Evolutionary conservation across 192 early-diverging fungal genomes (phyloP), one percentile per base, ranked within the genome.

Genomic region (Dissophora ornata): DNA sequence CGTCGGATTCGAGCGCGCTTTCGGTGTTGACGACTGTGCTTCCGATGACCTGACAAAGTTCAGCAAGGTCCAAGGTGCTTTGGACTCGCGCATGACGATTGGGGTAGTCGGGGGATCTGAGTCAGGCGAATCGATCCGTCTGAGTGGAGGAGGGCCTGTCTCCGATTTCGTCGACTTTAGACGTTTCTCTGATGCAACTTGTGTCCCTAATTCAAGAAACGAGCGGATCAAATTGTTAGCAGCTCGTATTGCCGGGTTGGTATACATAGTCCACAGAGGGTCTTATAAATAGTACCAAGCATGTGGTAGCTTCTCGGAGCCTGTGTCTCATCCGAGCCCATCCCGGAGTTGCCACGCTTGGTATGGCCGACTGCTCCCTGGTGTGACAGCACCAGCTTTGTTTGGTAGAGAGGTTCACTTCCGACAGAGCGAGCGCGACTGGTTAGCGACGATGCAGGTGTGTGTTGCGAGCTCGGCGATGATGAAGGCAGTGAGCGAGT

Each of bases 291-390:
- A n/a, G n/a, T 38, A 38, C 36, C 69, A 54, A 71, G 53, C 10
- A 48, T 57, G 8, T 47, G 52, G 25, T 50, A 71, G 34, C 41
- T 71, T 29, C 30, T 62, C 13, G 48, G n/a, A 4, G 29, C n/a
- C 6, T 8, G 21, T 7, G 25, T 18, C 19, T 75, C 63, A 6
- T 58, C 33, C 28, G 51, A 34, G 19, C 54, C 24, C 57, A 55
- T 61, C 3, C 66, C 71, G 12, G 22, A 24, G 28, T 75, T 62
- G 22, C 42, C 34, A n/a, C 71, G 62, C 56, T 75, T 75, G 18
- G 47, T n/a, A 15, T 34, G 52, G 18, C 64, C 62, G 12, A 13
- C 12, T 28, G 50, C 10, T n/a, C 3, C 22, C 2, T 36, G 18
- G 10, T 13, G 41, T 2, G 45, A 7, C 33, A 57, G 15, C 24